phyloP scores from a whole-genome alignment of 2,329 filamentous ascomycete genomes.

The Phialophora chinensis region DNA sequence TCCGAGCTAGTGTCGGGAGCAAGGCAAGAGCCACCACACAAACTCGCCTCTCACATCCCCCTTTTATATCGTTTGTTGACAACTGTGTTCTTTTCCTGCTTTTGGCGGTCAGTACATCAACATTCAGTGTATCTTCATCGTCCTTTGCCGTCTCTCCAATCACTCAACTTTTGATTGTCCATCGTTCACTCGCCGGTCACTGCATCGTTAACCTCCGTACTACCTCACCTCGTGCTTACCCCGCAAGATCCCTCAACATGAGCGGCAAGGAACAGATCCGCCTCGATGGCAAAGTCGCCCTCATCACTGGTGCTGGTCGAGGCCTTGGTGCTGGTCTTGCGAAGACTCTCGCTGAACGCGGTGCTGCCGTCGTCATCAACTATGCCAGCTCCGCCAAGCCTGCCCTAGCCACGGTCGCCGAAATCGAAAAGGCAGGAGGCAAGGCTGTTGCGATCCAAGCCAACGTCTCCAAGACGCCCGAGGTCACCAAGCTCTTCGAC shows the following conservation, averaged over 20 bases:
- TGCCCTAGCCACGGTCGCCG: constrained; percentile 43
- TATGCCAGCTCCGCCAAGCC: constrained; percentile 53
- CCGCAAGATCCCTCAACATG: constrained; percentile 22
- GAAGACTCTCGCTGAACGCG: constrained; percentile 45
- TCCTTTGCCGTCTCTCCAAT: constrained; percentile 9
- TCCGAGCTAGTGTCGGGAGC: constrained; percentile 31
- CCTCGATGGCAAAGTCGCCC: constrained; percentile 47
- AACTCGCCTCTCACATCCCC: constrained; percentile 8
- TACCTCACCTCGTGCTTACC: constrained; percentile 14
- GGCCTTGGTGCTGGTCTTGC: constrained; percentile 48
- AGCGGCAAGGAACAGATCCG: constrained; percentile 33
- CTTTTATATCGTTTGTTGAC: constrained; percentile 11
- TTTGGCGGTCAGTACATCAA: constrained; percentile 20
- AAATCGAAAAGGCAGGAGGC: constrained; percentile 40
- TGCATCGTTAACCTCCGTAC: constrained; percentile 8
- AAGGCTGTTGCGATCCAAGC: constrained; percentile 57
- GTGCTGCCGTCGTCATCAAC: constrained; percentile 48
- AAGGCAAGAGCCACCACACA: constrained; percentile 10
- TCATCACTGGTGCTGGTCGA: constrained; percentile 47
- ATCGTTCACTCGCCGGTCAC: constrained; percentile 18
- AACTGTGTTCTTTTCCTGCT: constrained; percentile 9
- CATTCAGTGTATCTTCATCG: constrained; percentile 7
- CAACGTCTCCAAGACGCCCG: constrained; percentile 47
- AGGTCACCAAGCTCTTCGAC: constrained; percentile 58
- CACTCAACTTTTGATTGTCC: constrained; percentile 9